phyloP scores from a whole-genome alignment of 805 yeast genomes.

The Lipomyces starkeyi region DNA sequence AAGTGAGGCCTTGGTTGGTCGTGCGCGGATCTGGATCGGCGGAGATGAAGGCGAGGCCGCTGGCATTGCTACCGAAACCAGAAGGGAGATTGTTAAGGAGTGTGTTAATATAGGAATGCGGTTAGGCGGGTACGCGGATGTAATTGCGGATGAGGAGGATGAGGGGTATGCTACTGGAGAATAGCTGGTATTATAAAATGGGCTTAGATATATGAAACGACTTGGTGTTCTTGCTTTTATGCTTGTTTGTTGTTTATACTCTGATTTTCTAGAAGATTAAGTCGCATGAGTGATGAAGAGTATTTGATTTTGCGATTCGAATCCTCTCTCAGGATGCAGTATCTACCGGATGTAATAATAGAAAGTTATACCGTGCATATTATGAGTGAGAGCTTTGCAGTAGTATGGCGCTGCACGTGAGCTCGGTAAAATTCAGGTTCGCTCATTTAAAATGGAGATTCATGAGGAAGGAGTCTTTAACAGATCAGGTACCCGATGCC shows the following conservation, averaged over 20 bases:
- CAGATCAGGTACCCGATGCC: too few relatives aligned
- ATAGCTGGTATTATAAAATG: not conserved
- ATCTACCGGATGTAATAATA: too few relatives aligned
- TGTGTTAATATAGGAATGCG: conserved; percentile 44
- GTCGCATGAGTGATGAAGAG: not conserved
- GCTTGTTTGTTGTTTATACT: not conserved
- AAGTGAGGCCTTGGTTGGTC: conserved; percentile 28
- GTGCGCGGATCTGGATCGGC: conserved; percentile 47
- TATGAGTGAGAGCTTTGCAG: too few relatives aligned
- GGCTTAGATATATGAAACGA: not conserved
- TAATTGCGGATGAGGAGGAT: conserved; percentile 33
- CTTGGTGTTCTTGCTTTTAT: not conserved
- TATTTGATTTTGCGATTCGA: not conserved
- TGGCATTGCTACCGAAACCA: conserved; percentile 40
- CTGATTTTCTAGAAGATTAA: not conserved
- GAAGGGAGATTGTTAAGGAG: conserved; percentile 45
- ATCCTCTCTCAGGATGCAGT: too few relatives aligned
- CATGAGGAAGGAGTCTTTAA: too few relatives aligned
- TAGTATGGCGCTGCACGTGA: too few relatives aligned
- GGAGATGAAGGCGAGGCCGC: conserved; percentile 44
- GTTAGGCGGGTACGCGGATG: conserved; percentile 43
- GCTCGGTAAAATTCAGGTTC: too few relatives aligned
- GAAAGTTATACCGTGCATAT: too few relatives aligned
- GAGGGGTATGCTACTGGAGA: conserved; percentile 41
- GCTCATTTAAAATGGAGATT: too few relatives aligned